phyloP scores from a whole-genome alignment of 2,329 filamentous ascomycete genomes.

The Leptographium flavum region DNA sequence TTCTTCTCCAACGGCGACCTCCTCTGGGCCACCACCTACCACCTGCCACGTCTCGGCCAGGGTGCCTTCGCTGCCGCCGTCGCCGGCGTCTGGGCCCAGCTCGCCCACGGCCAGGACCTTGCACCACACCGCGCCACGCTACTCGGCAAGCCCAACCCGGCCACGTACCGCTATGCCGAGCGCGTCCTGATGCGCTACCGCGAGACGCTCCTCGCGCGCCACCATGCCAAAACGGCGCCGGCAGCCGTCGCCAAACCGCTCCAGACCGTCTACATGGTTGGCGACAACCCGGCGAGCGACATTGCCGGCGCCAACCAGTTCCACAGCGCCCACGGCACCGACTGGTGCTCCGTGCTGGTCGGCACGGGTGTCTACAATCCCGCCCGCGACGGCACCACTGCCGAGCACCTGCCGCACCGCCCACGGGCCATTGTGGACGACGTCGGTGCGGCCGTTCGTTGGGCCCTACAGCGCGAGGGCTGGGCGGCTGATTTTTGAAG shows the following conservation, averaged over 20 bases:
- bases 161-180: slow-evolving; percentile 78
- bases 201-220: slow-evolving; percentile 24
- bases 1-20: slow-evolving; percentile 89
- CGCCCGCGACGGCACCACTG: slow-evolving; percentile 7
- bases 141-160: slow-evolving; percentile 69
- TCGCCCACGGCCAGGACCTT: slow-evolving; percentile 50
- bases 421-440: slow-evolving; percentile 15
- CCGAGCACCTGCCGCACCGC: slow-evolving; percentile 10
- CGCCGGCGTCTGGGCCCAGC: slow-evolving; percentile 61
- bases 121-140: slow-evolving; percentile 34
- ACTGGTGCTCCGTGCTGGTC: slow-evolving; percentile 19
- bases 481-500: slow-evolving; percentile 11
- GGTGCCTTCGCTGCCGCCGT: slow-evolving; percentile 79
- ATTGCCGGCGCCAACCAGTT: slow-evolving; percentile 78
- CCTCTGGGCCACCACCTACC: slow-evolving; percentile 76
- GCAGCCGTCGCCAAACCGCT: slow-evolving; percentile 26
- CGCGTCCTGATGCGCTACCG: slow-evolving; percentile 51
- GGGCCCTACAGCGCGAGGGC: slow-evolving; percentile 18
- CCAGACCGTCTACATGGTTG: slow-evolving; percentile 80
- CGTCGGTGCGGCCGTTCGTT: slow-evolving; percentile 16
- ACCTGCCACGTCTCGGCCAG: slow-evolving; percentile 76
- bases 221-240: background rate
- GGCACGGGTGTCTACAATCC: slow-evolving; percentile 19
- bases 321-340: slow-evolving; percentile 42
- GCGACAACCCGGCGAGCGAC: slow-evolving; percentile 80